Evolutionary conservation across 352 stramenopile genomes (phyloP).

Genomic region (Globisporangium solare): DNA sequence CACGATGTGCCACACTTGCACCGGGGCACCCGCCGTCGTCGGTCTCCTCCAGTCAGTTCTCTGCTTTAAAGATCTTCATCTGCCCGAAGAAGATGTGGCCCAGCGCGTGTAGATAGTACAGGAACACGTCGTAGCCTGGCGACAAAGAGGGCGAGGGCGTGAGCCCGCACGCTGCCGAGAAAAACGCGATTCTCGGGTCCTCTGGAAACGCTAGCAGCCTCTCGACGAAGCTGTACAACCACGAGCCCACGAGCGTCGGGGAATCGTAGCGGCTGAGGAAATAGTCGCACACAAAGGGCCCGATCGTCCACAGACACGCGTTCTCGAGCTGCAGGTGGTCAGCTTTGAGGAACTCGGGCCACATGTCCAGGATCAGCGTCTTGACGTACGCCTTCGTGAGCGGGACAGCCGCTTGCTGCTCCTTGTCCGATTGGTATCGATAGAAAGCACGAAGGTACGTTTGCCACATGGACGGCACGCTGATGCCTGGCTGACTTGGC

Average conservation of each 20-base stretch:
- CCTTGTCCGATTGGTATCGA: conserved; percentile 4
- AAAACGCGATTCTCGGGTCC: conserved; percentile 62
- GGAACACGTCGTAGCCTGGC: conserved; percentile 51
- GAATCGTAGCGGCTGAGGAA: conserved; percentile 52
- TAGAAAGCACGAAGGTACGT: conserved; percentile 28
- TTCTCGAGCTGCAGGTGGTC: conserved; percentile 61
- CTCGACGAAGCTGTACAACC: conserved; percentile 47
- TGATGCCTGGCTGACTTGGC: background rate
- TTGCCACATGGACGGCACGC: conserved; percentile 32
- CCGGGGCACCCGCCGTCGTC: conserved; percentile 41
- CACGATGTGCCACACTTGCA: conserved; percentile 27
- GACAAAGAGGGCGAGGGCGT: background rate
- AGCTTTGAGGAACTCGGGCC: conserved; percentile 69
- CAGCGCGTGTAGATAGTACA: conserved; percentile 67
- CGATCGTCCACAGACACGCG: conserved; percentile 39
- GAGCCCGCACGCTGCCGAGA: conserved; percentile 39
- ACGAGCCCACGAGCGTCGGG: conserved; percentile 39
- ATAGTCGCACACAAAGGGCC: conserved; percentile 72
- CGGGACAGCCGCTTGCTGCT: conserved; percentile 8
- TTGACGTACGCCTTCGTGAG: conserved; percentile 28
- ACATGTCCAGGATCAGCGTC: conserved; percentile 61
- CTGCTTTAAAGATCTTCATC: conserved; percentile 64
- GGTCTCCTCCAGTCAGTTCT: conserved; percentile 52
- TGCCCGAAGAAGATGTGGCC: conserved; percentile 59
- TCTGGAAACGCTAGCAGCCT: conserved; percentile 33